phyloP scores from a whole-genome alignment of 768 basidiomycete genomes.

The Lyophyllum atratum region DNA sequence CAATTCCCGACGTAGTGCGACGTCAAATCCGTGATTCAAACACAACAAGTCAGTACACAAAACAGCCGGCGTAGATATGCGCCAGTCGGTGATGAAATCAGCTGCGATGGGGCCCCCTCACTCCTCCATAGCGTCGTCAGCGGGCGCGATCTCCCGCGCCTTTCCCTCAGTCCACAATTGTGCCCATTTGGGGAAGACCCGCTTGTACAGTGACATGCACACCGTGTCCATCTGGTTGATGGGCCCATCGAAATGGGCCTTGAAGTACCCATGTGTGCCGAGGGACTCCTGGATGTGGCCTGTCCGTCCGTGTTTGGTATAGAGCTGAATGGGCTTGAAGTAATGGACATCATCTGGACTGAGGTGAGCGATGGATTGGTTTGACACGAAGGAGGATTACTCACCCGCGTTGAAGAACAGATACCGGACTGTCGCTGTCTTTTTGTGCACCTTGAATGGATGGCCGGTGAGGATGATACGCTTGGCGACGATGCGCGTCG shows the following conservation, averaged over 20 bases:
- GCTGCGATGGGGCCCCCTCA: constrained; percentile 15
- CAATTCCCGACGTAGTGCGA: neutral
- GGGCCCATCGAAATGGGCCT: constrained; percentile 92
- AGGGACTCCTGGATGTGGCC: constrained; percentile 93
- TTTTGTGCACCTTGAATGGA: constrained; percentile 96
- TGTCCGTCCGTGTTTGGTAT: constrained; percentile 87
- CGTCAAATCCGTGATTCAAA: neutral
- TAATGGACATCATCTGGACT: constrained; percentile 80
- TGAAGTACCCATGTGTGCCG: constrained; percentile 97
- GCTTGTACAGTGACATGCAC: constrained; percentile 94
- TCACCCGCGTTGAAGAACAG: constrained; percentile 94
- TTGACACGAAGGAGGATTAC: constrained; percentile 16
- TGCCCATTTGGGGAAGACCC: constrained; percentile 90
- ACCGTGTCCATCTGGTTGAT: constrained; percentile 97
- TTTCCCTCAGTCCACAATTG: constrained; percentile 44
- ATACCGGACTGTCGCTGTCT: constrained; percentile 95
- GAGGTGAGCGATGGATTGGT: constrained; percentile 10
- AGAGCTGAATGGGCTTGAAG: constrained; percentile 90
- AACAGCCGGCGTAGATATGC: neutral
- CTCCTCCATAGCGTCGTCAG: constrained; percentile 42
- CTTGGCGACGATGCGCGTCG: constrained; percentile 89
- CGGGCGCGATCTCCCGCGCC: neutral
- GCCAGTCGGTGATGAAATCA: neutral
- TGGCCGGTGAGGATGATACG: constrained; percentile 95
- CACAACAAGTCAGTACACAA: neutral